phyloP scores from a whole-genome alignment of 2,329 filamentous ascomycete species.

The Penicillium sp. region DNA sequence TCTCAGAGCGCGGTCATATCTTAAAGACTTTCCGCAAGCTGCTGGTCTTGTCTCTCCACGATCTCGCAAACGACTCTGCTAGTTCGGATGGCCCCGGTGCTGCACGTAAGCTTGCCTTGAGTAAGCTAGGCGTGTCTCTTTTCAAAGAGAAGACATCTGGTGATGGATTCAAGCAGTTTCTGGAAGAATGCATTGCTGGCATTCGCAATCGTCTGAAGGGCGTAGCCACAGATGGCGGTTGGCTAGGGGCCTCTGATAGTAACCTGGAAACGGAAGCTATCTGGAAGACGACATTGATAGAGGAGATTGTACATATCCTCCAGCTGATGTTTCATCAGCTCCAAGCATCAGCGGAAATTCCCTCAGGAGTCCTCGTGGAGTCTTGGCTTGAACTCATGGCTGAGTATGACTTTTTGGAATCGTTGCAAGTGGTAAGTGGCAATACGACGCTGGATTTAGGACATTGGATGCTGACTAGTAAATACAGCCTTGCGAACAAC shows the following conservation, averaged over 20 bases:
- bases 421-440: slow-evolving; percentile 59
- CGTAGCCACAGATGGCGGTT: slow-evolving; percentile 45
- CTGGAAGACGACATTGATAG: slow-evolving; percentile 67
- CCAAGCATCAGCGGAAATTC: slow-evolving; percentile 62
- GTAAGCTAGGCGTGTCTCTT: slow-evolving; percentile 33
- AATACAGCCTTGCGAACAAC: slow-evolving; percentile 45
- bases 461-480: slow-evolving; percentile 18
- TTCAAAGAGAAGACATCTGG: slow-evolving; percentile 36
- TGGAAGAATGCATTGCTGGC: slow-evolving; percentile 40
- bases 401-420: slow-evolving; percentile 70
- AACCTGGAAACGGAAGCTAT: slow-evolving; percentile 62
- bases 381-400: slow-evolving; percentile 78
- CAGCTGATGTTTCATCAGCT: slow-evolving; percentile 74
- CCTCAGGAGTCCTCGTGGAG: slow-evolving; percentile 62
- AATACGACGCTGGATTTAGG: not conserved
- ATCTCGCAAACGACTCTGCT: slow-evolving; percentile 20
- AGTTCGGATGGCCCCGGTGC: slow-evolving; percentile 9
- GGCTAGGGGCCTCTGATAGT: slow-evolving; percentile 53
- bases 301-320: slow-evolving; percentile 74
- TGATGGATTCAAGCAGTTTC: slow-evolving; percentile 29
- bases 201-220: slow-evolving; percentile 38
- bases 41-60: slow-evolving; percentile 38
- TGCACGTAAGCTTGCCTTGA: slow-evolving; percentile 24
- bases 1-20: slow-evolving; percentile 72
- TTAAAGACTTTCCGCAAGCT: slow-evolving; percentile 64